Evolutionary conservation across 176 grass and related monocot genomes (phyloP).

Genomic region (Cenchrus purpureus): DNA sequence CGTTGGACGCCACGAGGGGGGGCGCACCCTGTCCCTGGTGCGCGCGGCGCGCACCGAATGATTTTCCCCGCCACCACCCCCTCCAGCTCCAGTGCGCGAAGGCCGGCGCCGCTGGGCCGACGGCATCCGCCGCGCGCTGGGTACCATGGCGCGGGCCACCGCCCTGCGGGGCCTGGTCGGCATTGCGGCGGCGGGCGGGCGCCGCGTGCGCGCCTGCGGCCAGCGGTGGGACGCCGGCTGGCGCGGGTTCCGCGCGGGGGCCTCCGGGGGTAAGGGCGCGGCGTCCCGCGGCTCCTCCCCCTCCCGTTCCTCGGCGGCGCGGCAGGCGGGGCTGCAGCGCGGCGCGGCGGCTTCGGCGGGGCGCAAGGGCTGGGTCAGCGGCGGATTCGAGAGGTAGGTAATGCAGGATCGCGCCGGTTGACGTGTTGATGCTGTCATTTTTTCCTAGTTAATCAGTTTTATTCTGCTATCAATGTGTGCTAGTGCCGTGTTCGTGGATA

Average conservation of each 20-base stretch:
- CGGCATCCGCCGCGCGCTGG: conserved; percentile 27
- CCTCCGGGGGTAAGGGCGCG: conserved; percentile 26
- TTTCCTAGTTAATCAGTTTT: not conserved
- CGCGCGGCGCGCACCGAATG: too few relatives aligned
- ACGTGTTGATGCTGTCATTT: not conserved
- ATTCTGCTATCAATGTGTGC: not conserved
- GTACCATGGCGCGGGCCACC: conserved; percentile 59
- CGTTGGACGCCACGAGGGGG: too few relatives aligned
- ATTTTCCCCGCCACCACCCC: not conserved
- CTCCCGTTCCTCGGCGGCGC: conserved; percentile 20
- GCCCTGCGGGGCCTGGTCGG: conserved; percentile 62
- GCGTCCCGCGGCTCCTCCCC: conserved; percentile 36
- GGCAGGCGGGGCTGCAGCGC: conserved; percentile 24
- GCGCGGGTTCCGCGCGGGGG: conserved; percentile 45
- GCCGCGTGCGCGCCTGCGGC: conserved; percentile 45
- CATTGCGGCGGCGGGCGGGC: conserved; percentile 45
- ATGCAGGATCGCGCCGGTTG: not conserved
- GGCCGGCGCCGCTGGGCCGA: not conserved
- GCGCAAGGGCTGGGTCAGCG: conserved; percentile 49
- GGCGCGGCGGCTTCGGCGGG: conserved; percentile 26
- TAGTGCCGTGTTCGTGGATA: not conserved
- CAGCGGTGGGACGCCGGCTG: conserved; percentile 43
- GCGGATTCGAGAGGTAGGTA: conserved; percentile 62
- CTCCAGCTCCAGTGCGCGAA: not conserved
- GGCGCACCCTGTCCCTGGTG: too few relatives aligned